A percentile compares a stretch with the other conserved stretches of the same genome.
Evolutionary conservation across 768 basidiomycete genomes (phyloP).

Genomic region (Boletus vermiculosoides): DNA sequence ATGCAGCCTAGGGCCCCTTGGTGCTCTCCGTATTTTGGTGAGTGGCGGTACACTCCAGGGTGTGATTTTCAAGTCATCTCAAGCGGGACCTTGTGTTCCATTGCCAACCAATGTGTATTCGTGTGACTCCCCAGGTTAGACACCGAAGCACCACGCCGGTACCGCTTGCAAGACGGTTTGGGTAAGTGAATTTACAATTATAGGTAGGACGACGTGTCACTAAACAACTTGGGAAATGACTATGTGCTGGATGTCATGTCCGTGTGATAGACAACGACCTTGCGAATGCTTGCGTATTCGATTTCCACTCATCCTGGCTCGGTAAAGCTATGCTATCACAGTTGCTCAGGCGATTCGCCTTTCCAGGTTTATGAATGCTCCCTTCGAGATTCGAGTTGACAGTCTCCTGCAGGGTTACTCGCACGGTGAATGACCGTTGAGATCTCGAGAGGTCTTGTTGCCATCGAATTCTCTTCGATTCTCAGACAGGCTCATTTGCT

Average conservation of each 20-base stretch:
- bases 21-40: not conserved
- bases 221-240: not conserved
- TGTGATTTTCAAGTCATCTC: constrained; percentile 5
- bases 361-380: not conserved
- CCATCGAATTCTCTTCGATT: not conserved
- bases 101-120: not conserved
- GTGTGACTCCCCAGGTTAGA: not conserved
- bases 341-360: constrained; percentile 16
- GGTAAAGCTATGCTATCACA: not conserved
- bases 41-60: not conserved
- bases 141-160: constrained; percentile 18
- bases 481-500: not conserved
- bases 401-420: not conserved
- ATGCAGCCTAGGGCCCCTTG: not conserved
- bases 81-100: constrained; percentile 3
- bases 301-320: constrained; percentile 1
- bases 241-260: constrained; percentile 28
- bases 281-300: constrained; percentile 3
- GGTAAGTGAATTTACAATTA: constrained; percentile 19
- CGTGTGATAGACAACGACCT: constrained; percentile 19
- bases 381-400: constrained; percentile 5
- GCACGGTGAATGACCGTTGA: not conserved
- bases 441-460: not conserved
- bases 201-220: constrained; percentile 12
- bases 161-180: constrained; percentile 19